Base-by-base conservation (phyloP, 805 yeast genomes). In the Citeromyces nyonsensis region DNA sequence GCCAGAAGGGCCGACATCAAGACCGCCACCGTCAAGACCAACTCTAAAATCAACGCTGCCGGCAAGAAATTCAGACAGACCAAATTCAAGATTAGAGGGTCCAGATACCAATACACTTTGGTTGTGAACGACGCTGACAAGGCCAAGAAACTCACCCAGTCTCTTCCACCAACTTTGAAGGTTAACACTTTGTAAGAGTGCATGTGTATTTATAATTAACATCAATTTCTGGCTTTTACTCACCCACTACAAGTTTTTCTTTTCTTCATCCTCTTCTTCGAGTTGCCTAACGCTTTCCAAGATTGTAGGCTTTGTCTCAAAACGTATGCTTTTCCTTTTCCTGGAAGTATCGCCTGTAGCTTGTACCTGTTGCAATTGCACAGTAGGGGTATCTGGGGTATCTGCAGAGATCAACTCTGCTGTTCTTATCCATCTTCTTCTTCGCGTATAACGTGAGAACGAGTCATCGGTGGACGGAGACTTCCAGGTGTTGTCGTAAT, bases 11-110 rank as follows among this genome's bases (percentile, higher is more conserved):
- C 85, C 56, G 97, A 86, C 75, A 84, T 91, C 59, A 73, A 73
- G 66, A 65, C 79, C 45, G 95, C 94, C 54, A 76, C 86, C 60
- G 81, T 91, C 73, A 91, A 91, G 79, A 75, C 78, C 69, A 84
- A 84, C 84, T 63, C 71, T 60, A 77, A 79, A 66, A 51, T 77
- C 56, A 76, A 74, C 69, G 70, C 79, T 50, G 66, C 67, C 62
- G 93, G 91, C 63, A 79, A 79, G 72, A 67, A 69, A 49, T 70
- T 71, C 76, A 79, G 80, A 69, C 91, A 81, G 69, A 85, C 95
- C 71, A 91, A 91, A 70, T 91, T 91, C 86, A 91, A 91, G 82
- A 83, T 91, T 57, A 85, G 97, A 76, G 95, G 96, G 64, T 56
- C 95, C 45, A 84, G 72, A 63, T 63, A 81, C 73, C 76, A 84